These are phyloP conservation scores for Salvia sclarea DNA, from an alignment of 305 asterid species.

Conservation along the genomic window DNA sequence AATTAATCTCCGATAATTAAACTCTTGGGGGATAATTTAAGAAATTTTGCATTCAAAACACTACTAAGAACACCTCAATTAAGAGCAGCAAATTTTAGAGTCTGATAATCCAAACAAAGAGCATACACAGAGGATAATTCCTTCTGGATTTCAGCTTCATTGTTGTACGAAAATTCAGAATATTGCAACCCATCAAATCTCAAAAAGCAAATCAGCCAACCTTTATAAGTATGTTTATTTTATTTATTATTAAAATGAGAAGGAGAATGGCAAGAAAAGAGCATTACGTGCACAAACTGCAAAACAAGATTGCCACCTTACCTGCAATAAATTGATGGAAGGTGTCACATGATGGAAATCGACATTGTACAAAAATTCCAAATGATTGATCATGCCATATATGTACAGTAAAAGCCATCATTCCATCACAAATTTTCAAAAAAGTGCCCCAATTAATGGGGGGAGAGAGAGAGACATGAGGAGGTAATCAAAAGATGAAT, in stretches of 20 bases:
- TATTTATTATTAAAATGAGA: too few species aligned
- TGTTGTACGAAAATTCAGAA: too few species aligned
- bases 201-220: too few species aligned
- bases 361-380: constrained; percentile 17
- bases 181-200: too few species aligned
- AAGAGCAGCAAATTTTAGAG: too few species aligned
- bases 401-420: constrained; percentile 3
- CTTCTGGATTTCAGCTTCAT: too few species aligned
- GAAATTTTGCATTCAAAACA: neutral
- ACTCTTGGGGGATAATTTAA: neutral
- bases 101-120: neutral
- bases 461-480: neutral
- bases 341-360: constrained; percentile 33
- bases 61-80: too few species aligned
- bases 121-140: neutral
- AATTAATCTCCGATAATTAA: too few species aligned
- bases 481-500: too few species aligned
- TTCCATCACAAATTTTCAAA: constrained; percentile 11
- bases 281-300: constrained; percentile 33
- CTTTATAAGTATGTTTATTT: too few species aligned
- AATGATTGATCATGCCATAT: constrained; percentile 28
- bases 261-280: neutral
- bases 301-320: constrained; percentile 30
- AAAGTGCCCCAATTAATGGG: neutral
- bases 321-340: constrained; percentile 33